phyloP scores from a whole-genome alignment of 768 basidiomycete species.

The Tulasnella sp. region DNA sequence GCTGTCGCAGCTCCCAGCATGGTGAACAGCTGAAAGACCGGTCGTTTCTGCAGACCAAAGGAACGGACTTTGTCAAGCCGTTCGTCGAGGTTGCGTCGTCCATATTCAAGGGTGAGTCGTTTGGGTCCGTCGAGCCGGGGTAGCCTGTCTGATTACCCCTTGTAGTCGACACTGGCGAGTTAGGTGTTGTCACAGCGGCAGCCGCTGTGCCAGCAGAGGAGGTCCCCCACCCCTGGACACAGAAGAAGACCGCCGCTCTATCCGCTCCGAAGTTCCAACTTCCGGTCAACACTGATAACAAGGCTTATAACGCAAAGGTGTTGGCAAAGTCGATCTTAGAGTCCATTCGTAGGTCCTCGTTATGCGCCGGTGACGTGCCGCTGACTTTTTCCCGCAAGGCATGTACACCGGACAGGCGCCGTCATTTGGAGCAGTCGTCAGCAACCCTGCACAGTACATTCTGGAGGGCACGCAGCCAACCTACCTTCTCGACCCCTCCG shows the following conservation, averaged over 20 bases:
- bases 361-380: background rate
- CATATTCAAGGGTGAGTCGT: background rate
- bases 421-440: background rate
- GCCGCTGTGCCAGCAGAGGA: background rate
- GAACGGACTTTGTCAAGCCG: background rate
- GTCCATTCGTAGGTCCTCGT: background rate
- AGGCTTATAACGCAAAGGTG: background rate
- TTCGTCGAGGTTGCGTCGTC: background rate
- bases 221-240: background rate
- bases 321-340: background rate
- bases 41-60: background rate
- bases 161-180: background rate
- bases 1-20: background rate
- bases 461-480: background rate
- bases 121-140: no score
- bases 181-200: background rate
- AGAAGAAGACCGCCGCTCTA: background rate
- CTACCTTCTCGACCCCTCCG: background rate
- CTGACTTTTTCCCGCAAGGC: background rate
- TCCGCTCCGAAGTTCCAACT: background rate
- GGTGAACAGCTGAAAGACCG: background rate
- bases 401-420: background rate
- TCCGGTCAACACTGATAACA: background rate
- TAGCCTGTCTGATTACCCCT: background rate
- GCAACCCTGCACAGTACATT: background rate